Conservation (phyloP, 1,284 basidiomycete species). For the Microbotryomycetes sp. region DNA sequence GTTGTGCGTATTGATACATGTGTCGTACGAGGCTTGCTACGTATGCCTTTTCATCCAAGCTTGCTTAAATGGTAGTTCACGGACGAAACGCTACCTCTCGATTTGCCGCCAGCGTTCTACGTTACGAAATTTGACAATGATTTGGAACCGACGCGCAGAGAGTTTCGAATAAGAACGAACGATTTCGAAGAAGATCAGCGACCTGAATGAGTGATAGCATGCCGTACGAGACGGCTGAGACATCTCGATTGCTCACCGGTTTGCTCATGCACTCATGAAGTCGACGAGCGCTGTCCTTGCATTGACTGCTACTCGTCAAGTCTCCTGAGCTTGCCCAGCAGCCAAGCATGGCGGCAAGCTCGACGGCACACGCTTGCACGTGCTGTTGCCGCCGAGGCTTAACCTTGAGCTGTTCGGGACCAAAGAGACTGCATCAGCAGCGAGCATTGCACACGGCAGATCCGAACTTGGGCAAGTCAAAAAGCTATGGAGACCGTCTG, state of each 20-base stretch:
- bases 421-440: slow-evolving; percentile 45
- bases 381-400: slow-evolving; percentile 65
- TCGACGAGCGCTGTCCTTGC: slow-evolving; percentile 58
- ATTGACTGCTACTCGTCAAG: slow-evolving; percentile 55
- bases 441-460: neutral
- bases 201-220: too few species aligned
- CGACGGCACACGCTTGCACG: slow-evolving; percentile 61
- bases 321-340: slow-evolving; percentile 86
- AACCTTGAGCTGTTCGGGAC: slow-evolving; percentile 72
- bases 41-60: too few species aligned
- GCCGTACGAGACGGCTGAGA: too few species aligned
- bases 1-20: too few species aligned
- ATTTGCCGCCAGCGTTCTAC: slow-evolving; percentile 2
- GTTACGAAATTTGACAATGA: slow-evolving; percentile 1
- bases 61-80: too few species aligned
- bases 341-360: slow-evolving; percentile 74
- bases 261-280: slow-evolving; percentile 82
- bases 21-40: too few species aligned
- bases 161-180: neutral
- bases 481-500: neutral
- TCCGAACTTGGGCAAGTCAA: neutral
- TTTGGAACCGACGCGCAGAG: neutral
- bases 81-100: too few species aligned
- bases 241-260: slow-evolving; percentile 65
- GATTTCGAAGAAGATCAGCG: neutral